Evolutionary conservation across 768 basidiomycete species (phyloP), one percentile per base, ranked within the genome.

Genomic region (Sarcomyxa edulis): DNA sequence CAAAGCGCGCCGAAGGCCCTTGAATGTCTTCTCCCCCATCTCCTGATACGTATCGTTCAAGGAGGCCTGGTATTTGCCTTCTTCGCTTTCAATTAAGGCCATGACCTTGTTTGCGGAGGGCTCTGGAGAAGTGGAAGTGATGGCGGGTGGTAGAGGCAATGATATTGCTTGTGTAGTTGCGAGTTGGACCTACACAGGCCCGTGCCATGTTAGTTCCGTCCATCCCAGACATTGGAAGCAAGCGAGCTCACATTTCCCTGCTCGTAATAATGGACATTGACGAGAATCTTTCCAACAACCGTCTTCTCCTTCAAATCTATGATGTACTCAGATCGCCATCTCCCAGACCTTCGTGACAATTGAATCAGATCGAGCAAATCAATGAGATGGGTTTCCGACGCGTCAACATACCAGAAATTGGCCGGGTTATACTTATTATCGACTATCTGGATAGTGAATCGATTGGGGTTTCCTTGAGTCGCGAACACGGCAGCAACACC

Each of bases 191-290:
- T 97, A 48, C 14, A 22, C 16, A 15, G 30, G 32, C 29, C 1
- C 11, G 26, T 41, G 26, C 1, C 11, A 28, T 41, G 26, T 42
- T 21, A 27, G 43, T 30, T 27, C 15, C 7, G 18, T 23, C 10
- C 5, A 14, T 21, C 12, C 24, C n/a, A n/a, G n/a, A n/a, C n/a
- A n/a, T n/a, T n/a, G n/a, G n/a, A n/a, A n/a, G n/a, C n/a, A n/a
- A n/a, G n/a, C n/a, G 7, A 19, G 49, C 80, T 35, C 39, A 94
- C 91, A 56, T 94, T 95, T 48, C 95, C 95, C 55, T 96, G 91
- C 58, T 99, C 96, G 53, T 94, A 98, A 54, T 98, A 98, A 59
- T 99, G 96, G 9, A 97, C 83, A 50, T 92, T 87, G 30, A 88
- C 74, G 6, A 83, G 66, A 11, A 96, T 76, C 50, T 68, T 76